Evolutionary conservation across 2,329 filamentous ascomycete species (phyloP).

Genomic region (Trichophyton mentagrophytes): DNA sequence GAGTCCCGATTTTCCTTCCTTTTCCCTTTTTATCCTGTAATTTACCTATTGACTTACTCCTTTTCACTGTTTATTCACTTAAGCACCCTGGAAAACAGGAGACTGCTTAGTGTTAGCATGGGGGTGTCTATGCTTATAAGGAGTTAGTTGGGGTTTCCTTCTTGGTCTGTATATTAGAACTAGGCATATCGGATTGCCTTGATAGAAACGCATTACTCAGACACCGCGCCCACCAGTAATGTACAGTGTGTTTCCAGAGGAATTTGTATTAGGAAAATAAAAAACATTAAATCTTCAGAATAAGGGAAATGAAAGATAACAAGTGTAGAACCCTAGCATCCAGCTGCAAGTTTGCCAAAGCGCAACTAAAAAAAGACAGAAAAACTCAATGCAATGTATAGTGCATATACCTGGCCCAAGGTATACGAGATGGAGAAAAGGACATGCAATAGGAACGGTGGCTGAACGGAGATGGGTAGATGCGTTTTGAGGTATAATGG

Average conservation of each 20-base stretch:
- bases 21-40: neutral
- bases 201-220: neutral
- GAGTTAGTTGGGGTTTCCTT: constrained; percentile 4
- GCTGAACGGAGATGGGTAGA: neutral
- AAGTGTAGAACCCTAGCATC: neutral
- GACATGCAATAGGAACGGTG: neutral
- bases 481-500: neutral
- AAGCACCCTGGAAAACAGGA: neutral
- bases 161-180: neutral
- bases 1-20: constrained; percentile 5
- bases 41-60: neutral
- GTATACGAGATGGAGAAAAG: neutral
- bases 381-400: neutral
- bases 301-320: neutral
- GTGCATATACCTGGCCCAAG: neutral
- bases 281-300: neutral
- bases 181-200: neutral
- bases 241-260: neutral
- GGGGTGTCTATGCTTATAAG: constrained; percentile 1
- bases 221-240: neutral
- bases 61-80: neutral
- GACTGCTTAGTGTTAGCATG: neutral
- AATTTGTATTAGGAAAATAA: neutral
- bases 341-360: neutral
- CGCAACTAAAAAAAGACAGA: neutral